Percentiles rank a stretch among this genome's conserved stretches.
Evolutionary conservation across 2,329 filamentous ascomycete species (phyloP).

Genomic region (Aulographum hederae): DNA sequence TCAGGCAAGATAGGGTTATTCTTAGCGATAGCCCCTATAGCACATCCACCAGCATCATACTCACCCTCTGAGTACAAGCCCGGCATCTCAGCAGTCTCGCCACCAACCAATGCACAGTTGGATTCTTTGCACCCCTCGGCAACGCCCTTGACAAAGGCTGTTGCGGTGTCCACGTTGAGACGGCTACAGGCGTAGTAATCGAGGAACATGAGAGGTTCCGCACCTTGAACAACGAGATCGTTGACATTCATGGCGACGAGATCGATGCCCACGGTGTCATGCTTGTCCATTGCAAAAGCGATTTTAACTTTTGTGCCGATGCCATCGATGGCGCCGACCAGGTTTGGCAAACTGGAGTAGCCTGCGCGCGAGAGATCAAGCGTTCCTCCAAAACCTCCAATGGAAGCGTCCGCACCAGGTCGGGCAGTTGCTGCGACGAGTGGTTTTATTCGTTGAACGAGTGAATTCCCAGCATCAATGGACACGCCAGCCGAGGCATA

Average conservation of each 20-base stretch:
- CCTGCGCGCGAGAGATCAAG: slow-evolving; percentile 62
- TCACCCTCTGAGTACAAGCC: slow-evolving; percentile 78
- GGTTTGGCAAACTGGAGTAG: slow-evolving; percentile 54
- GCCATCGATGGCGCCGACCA: slow-evolving; percentile 91
- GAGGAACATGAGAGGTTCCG: slow-evolving; percentile 87
- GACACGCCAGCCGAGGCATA: slow-evolving; percentile 89
- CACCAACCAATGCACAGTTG: slow-evolving; percentile 81
- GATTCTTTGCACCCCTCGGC: slow-evolving; percentile 72
- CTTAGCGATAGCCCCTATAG: slow-evolving; percentile 62
- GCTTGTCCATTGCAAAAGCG: slow-evolving; percentile 74
- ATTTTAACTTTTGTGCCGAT: slow-evolving; percentile 96
- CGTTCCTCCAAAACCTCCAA: slow-evolving; percentile 86
- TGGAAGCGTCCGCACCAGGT: slow-evolving; percentile 77
- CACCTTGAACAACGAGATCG: slow-evolving; percentile 88
- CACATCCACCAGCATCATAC: slow-evolving; percentile 85
- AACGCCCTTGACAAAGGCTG: slow-evolving; percentile 80
- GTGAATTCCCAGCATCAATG: slow-evolving; percentile 82
- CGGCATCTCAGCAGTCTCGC: slow-evolving; percentile 97
- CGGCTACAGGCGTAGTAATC: slow-evolving; percentile 95
- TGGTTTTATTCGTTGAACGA: slow-evolving; percentile 81
- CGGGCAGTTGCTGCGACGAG: slow-evolving; percentile 73
- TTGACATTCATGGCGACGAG: slow-evolving; percentile 99
- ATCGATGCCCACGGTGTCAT: slow-evolving; percentile 90
- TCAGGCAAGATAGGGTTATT: slow-evolving; percentile 54
- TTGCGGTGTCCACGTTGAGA: slow-evolving; percentile 59